phyloP scores from a whole-genome alignment of 257 asterid genomes.

The Solanum neorickii region DNA sequence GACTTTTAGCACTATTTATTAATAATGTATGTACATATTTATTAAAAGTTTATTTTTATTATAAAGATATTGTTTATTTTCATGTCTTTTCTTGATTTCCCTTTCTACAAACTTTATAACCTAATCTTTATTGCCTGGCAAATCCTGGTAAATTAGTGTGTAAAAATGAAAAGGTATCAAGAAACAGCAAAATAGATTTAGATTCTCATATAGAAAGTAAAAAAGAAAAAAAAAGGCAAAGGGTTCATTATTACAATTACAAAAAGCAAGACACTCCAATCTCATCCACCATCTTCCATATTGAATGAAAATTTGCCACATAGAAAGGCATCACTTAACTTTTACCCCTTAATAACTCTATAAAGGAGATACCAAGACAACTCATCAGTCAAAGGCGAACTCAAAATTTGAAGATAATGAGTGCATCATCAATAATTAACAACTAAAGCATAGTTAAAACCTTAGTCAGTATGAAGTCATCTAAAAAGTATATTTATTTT shows the following conservation, averaged over 20 bases:
- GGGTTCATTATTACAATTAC: background rate
- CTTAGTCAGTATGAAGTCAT: background rate
- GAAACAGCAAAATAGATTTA: background rate
- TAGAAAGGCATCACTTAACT: background rate
- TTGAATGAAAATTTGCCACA: constrained; percentile 36
- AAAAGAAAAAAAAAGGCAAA: background rate
- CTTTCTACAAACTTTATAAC: background rate
- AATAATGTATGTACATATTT: no score
- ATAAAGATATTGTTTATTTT: background rate
- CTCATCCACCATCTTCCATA: constrained; percentile 23
- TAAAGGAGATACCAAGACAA: background rate
- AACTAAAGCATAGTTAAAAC: background rate
- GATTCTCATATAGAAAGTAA: background rate
- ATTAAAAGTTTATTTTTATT: no score
- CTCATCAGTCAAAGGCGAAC: no score
- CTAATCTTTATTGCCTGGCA: background rate
- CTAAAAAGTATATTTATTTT: no score
- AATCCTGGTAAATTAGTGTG: background rate
- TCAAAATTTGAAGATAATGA: background rate
- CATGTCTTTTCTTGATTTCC: background rate
- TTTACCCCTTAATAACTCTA: background rate
- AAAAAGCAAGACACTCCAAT: constrained; percentile 20
- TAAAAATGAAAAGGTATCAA: background rate
- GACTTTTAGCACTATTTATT: no score
- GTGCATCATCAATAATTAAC: background rate